These are phyloP conservation scores for Colletotrichum agaves DNA, from an alignment of 2,329 filamentous ascomycete species.

Conservation along the genomic window DNA sequence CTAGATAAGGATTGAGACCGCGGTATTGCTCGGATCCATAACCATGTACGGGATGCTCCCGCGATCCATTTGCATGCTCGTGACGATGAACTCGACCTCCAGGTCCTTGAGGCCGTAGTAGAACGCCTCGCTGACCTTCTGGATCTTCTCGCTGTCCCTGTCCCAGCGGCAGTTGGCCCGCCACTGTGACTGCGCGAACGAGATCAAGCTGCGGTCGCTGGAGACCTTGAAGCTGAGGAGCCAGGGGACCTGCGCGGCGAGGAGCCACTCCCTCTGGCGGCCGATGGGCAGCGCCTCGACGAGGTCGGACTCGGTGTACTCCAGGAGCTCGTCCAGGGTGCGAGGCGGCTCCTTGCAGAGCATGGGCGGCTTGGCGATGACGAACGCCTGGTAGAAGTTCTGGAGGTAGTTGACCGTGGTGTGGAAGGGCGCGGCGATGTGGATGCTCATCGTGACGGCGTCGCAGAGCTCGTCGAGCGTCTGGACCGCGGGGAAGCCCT, in stretches of 20 bases:
- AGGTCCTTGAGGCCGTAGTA: slow-evolving; percentile 44
- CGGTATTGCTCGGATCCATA: slow-evolving; percentile 50
- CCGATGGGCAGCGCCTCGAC: slow-evolving; percentile 54
- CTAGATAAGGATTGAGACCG: slow-evolving; percentile 46
- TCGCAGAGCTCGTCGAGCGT: slow-evolving; percentile 55
- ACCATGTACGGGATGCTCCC: slow-evolving; percentile 51
- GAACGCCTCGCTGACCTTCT: slow-evolving; percentile 42
- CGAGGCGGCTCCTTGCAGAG: slow-evolving; percentile 49
- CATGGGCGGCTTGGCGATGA: slow-evolving; percentile 55
- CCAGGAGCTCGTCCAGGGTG: slow-evolving; percentile 44
- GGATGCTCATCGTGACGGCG: slow-evolving; percentile 62
- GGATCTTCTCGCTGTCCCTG: slow-evolving; percentile 39
- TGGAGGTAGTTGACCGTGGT: slow-evolving; percentile 64
- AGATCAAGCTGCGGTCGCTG: slow-evolving; percentile 52
- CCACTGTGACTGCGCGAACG: slow-evolving; percentile 53
- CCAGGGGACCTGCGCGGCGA: slow-evolving; percentile 56
- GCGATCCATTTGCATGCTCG: slow-evolving; percentile 47
- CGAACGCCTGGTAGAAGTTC: slow-evolving; percentile 61
- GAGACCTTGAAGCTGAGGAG: slow-evolving; percentile 56
- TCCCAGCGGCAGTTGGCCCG: slow-evolving; percentile 43
- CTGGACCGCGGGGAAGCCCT: slow-evolving; percentile 54
- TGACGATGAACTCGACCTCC: slow-evolving; percentile 45
- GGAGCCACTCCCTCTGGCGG: slow-evolving; percentile 55
- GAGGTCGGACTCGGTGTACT: slow-evolving; percentile 48
- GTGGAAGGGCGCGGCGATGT: slow-evolving; percentile 61